Evolutionary conservation across 1,284 basidiomycete species (phyloP).

Genomic region (Papiliotrema nemorosa): DNA sequence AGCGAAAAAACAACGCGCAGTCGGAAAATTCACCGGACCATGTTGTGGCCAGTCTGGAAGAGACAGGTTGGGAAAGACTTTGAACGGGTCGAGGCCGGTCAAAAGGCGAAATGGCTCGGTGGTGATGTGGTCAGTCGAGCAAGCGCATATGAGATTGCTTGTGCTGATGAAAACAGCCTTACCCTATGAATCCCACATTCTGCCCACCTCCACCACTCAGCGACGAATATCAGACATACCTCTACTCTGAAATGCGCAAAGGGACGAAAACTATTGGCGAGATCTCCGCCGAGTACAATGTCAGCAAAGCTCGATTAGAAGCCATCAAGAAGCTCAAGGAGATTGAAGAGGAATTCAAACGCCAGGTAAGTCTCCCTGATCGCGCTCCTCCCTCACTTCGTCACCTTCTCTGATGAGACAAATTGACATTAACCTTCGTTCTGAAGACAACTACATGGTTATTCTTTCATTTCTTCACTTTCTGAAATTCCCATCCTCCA

Average conservation of each 20-base stretch:
- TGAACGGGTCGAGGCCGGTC: conserved; percentile 19
- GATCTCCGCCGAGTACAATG: conserved; percentile 36
- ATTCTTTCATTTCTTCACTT: conserved; percentile 49
- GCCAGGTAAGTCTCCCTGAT: conserved; percentile 48
- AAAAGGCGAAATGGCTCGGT: conserved; percentile 45
- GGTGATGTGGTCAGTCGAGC: conserved; percentile 32
- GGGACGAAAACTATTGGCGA: conserved; percentile 27
- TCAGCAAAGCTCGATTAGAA: conserved; percentile 45
- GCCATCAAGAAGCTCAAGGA: conserved; percentile 46
- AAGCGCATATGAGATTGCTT: neutral
- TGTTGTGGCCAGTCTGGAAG: conserved; percentile 35
- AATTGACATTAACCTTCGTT: conserved; percentile 50
- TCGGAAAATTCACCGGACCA: no score
- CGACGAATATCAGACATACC: conserved; percentile 34
- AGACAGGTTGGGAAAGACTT: conserved; percentile 22
- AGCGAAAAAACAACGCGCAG: no score
- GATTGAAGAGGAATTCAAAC: conserved; percentile 39
- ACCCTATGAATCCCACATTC: conserved; percentile 45
- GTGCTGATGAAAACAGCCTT: conserved; percentile 34
- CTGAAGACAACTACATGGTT: conserved; percentile 48
- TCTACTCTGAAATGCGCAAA: conserved; percentile 26
- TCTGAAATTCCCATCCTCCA: conserved; percentile 32
- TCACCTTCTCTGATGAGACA: conserved; percentile 37
- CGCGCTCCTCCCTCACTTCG: conserved; percentile 1
- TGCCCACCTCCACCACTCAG: conserved; percentile 46